Conservation (phyloP, 2,329 filamentous ascomycete species). For the Elsinoe fawcettii region DNA sequence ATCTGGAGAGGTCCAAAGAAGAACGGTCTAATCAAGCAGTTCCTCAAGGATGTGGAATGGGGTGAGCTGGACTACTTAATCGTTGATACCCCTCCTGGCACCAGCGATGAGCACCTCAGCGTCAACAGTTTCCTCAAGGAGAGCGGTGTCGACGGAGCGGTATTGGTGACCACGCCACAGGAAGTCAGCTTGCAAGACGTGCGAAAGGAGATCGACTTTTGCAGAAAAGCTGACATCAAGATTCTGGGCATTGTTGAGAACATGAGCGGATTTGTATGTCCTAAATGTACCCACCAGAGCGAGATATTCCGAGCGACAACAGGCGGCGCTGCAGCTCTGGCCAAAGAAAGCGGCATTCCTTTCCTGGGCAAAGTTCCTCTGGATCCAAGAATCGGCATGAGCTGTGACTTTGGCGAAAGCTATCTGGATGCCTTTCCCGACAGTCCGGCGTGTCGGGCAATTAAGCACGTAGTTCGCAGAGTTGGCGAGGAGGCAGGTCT, state of each 20-base stretch:
- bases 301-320: conserved; percentile 90
- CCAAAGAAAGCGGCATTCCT: conserved; percentile 77
- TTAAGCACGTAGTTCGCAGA: conserved; percentile 70
- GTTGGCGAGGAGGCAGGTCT: conserved; percentile 40
- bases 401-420: conserved; percentile 94
- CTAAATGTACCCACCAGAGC: conserved; percentile 70
- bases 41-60: conserved; percentile 97
- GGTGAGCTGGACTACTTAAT: conserved; percentile 87
- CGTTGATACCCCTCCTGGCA: conserved; percentile 92
- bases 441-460: conserved; percentile 77
- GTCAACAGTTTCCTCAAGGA: conserved; percentile 89
- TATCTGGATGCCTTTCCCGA: conserved; percentile 93
- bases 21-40: conserved; percentile 96
- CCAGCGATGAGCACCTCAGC: conserved; percentile 87
- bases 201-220: conserved; percentile 96
- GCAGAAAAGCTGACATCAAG: conserved; percentile 82
- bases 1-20: conserved; percentile 99
- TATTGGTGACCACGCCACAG: conserved; percentile 90
- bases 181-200: conserved; percentile 90
- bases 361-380: conserved; percentile 86
- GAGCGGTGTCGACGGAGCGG: conserved; percentile 84
- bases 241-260: conserved; percentile 92
- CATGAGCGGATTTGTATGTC: conserved; percentile 95
- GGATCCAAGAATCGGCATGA: conserved; percentile 90
- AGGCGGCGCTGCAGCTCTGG: conserved; percentile 72